Evolutionary conservation across 768 basidiomycete genomes (phyloP).

Genomic region (Pisolithus sp.): DNA sequence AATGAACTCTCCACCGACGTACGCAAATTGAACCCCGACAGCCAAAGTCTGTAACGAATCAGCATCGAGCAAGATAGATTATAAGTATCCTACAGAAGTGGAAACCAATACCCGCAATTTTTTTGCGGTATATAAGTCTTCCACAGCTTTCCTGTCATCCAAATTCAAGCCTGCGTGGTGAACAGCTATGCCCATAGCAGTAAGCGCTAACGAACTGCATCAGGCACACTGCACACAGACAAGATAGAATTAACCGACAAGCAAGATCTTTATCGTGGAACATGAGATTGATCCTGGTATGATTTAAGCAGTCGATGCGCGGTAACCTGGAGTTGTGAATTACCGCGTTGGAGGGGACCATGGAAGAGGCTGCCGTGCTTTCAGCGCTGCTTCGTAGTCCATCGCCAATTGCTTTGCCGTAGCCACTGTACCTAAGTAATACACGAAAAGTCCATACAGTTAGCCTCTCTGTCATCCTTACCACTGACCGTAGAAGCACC

Average conservation of each 20-base stretch:
- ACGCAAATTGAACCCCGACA: slow-evolving; percentile 95
- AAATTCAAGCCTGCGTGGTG: slow-evolving; percentile 85
- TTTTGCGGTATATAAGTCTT: slow-evolving; percentile 65
- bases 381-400: slow-evolving; percentile 55
- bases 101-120: slow-evolving; percentile 64
- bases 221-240: not conserved
- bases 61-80: not conserved
- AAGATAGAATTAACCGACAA: slow-evolving; percentile 21
- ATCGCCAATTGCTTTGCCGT: slow-evolving; percentile 77
- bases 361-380: slow-evolving; percentile 46
- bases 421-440: slow-evolving; percentile 41
- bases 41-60: slow-evolving; percentile 69
- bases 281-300: slow-evolving; percentile 41
- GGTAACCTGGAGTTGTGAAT: not conserved
- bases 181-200: slow-evolving; percentile 71
- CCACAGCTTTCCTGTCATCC: slow-evolving; percentile 67
- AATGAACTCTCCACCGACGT: slow-evolving; percentile 20
- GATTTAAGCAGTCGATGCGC: not conserved
- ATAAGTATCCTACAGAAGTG: slow-evolving; percentile 59
- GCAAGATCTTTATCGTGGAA: slow-evolving; percentile 67
- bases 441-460: not conserved
- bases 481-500: slow-evolving; percentile 34
- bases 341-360: slow-evolving; percentile 63
- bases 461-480: not conserved
- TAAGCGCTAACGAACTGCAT: slow-evolving; percentile 43